Percentiles rank a stretch among this genome's conserved stretches.
These are phyloP conservation scores for Gaertneriomyces sp. DNA, from an alignment of 192 early-diverging fungal species.

Conservation along the genomic window DNA sequence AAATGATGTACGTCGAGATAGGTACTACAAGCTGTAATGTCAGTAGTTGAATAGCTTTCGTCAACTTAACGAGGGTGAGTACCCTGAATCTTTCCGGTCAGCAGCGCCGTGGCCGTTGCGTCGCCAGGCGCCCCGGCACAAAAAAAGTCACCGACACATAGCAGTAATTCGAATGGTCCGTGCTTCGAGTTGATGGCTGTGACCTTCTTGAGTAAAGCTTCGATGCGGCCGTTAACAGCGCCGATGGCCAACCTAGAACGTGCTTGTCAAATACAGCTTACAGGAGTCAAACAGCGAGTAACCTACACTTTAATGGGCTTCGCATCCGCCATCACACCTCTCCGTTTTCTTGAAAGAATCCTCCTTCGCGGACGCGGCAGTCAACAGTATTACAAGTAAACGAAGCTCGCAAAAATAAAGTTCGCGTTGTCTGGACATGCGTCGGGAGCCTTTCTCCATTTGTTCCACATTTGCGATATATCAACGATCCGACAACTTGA, in stretches of 20 bases:
- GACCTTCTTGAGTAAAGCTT: conserved; percentile 67
- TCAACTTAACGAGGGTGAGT: not conserved
- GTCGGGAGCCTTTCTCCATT: no score
- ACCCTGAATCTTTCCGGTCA: conserved; percentile 36
- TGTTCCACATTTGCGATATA: no score
- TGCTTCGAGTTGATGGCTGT: conserved; percentile 73
- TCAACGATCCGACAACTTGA: no score
- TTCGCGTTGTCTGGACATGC: no score
- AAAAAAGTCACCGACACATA: conserved; percentile 83
- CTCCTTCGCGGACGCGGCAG: no score
- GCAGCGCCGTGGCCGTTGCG: conserved; percentile 49
- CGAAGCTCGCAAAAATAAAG: no score
- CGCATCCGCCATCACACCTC: no score
- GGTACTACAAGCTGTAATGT: conserved; percentile 47
- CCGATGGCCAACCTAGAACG: conserved; percentile 65
- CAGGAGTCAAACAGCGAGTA: no score
- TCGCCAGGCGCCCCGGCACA: conserved; percentile 14
- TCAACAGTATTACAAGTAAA: no score
- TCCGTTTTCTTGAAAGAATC: no score
- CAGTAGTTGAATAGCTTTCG: not conserved
- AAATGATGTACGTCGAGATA: conserved; percentile 70
- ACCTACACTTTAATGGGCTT: no score
- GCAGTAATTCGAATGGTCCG: conserved; percentile 81
- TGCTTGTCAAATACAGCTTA: no score
- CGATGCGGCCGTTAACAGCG: conserved; percentile 67